phyloP scores from a whole-genome alignment of 2,329 filamentous ascomycete genomes.

The Chalaropsis ovoidea region DNA sequence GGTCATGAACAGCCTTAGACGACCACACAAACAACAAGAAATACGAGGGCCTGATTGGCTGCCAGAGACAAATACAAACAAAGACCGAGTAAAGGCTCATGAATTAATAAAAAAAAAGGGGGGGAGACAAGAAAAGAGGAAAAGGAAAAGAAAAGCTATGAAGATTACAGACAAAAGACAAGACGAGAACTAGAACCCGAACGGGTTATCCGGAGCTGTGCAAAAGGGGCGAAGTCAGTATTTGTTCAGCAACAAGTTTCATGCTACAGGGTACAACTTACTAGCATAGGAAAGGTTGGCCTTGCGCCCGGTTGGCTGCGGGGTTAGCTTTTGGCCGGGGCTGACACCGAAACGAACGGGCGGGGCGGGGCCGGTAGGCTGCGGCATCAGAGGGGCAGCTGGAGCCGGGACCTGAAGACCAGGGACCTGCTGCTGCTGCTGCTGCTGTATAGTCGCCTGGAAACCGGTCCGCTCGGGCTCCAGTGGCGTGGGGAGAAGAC shows the following conservation, averaged over 20 bases:
- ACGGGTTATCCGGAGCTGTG: constrained; percentile 45
- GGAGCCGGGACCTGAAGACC: constrained; percentile 11
- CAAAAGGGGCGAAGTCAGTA: constrained; percentile 19
- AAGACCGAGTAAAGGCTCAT: constrained; percentile 3
- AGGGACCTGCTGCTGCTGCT: constrained; percentile 34
- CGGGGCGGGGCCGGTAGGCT: constrained; percentile 59
- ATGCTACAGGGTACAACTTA: constrained; percentile 47
- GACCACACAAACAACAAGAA: background rate
- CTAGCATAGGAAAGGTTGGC: constrained; percentile 91
- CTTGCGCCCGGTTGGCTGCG: constrained; percentile 79
- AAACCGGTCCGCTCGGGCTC: constrained; percentile 52
- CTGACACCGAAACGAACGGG: constrained; percentile 80
- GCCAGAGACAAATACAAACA: constrained; percentile 7
- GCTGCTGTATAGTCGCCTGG: constrained; percentile 35
- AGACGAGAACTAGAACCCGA: constrained; percentile 38
- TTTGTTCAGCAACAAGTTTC: too few relatives aligned
- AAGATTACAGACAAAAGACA: constrained; percentile 15
- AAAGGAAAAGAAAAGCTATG: constrained; percentile 14
- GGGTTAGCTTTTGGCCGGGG: constrained; percentile 61
- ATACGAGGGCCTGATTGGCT: background rate
- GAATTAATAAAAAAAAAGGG: constrained; percentile 5
- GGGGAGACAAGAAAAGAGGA: constrained; percentile 15
- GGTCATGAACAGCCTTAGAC: background rate
- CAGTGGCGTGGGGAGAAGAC: constrained; percentile 47
- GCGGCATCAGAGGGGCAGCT: constrained; percentile 28